Base-by-base conservation (phyloP, 345 rosid genomes). In the Eucalyptus shirleyi region DNA sequence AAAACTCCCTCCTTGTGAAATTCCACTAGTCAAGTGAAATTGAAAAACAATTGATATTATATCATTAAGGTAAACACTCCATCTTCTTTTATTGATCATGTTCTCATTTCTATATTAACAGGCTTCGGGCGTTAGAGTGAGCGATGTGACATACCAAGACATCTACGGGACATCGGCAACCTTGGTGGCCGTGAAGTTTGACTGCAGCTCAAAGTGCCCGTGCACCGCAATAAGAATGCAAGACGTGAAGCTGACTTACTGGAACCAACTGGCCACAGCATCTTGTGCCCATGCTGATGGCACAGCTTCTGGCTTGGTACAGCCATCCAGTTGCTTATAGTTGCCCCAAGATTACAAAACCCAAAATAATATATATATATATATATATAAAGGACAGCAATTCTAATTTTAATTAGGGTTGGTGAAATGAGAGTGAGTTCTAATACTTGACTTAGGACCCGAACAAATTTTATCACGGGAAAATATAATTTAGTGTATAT, bases 141-240 rank as follows among this genome's bases (percentile, higher is more conserved):
- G 96, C 37, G 94, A 92, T 40, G 94, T 96, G 72, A 91, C 92
- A 45, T 95, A 93, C 89, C 88, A 91, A 21, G 93, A 95, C 59
- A 92, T 95, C 53, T 93, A 93, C 30, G 98, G 98, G 89, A 93
- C 96, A 67, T 95, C 98, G 6, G 94, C 96, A 17, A 93, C 95
- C 2, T 89, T 90, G 90, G 92, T 93, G 65, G 96, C 95, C 8
- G 95, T 95, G 89, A 95, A 91, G 88, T 96, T 96, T 37, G 95
- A 95, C 56, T 96, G 97, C 83, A 96, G 96, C 86, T 80, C 93
- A 5, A 80, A 34, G 65, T 50, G 91, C 56, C 98, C 96, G 26
- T 96, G 98, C 65, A 89, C 91, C 5, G 93, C 95, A 49, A 89
- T 96, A 53, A 92, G 89, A 87, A 87, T 97, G 90, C 90, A 93